Evolutionary conservation across 1,284 basidiomycete species (phyloP).

Genomic region (Rhodotorula mucilaginosa): DNA sequence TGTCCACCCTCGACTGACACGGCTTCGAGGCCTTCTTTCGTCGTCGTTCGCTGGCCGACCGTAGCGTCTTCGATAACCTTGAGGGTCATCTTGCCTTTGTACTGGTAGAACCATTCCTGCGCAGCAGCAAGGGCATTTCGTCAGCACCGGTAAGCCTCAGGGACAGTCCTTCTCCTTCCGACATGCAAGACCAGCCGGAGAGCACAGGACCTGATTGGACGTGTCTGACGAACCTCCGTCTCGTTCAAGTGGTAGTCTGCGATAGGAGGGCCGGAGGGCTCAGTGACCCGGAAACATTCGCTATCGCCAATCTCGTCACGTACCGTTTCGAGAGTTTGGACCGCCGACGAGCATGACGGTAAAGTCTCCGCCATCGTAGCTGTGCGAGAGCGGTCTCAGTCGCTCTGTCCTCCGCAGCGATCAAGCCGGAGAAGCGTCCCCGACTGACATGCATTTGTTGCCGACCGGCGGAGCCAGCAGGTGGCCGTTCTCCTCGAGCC

Average conservation of each 20-base stretch:
- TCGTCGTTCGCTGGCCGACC: constrained; percentile 15
- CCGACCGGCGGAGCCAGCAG: constrained; percentile 81
- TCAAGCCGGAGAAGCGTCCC: background rate
- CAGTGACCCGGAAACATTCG: too few relatives aligned
- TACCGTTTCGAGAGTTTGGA: constrained; percentile 73
- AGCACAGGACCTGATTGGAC: background rate
- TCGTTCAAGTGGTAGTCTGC: constrained; percentile 86
- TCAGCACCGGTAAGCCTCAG: background rate
- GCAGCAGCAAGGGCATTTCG: background rate
- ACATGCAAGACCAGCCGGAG: background rate
- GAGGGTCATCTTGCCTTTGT: constrained; percentile 57
- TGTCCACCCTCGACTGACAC: constrained; percentile 78
- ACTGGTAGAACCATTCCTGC: constrained; percentile 91
- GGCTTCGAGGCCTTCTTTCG: constrained; percentile 29
- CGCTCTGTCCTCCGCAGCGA: background rate
- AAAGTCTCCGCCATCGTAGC: constrained; percentile 80
- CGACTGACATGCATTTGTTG: constrained; percentile 37
- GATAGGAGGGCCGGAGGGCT: background rate
- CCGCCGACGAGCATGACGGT: constrained; percentile 90
- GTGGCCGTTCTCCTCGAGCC: constrained; percentile 75
- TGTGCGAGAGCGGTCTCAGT: constrained; percentile 46
- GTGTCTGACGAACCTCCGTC: constrained; percentile 59
- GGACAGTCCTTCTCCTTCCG: too few relatives aligned
- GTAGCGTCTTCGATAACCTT: constrained; percentile 41
- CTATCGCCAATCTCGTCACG: background rate